These are phyloP conservation scores for Globisporangium cederbergense DNA, from an alignment of 352 stramenopile genomes.

Conservation along the genomic window DNA sequence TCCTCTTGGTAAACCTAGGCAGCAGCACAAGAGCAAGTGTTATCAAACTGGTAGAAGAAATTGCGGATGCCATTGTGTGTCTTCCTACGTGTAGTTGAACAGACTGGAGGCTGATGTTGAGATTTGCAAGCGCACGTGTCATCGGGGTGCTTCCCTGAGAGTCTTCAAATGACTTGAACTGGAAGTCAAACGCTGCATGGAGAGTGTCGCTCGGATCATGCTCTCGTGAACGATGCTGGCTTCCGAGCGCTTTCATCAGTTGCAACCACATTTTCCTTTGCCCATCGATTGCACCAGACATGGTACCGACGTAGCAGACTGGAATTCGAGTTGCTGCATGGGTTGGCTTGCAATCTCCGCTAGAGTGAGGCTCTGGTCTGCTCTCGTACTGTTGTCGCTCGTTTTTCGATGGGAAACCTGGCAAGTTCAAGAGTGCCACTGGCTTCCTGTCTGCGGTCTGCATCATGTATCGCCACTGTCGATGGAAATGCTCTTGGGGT, in stretches of 20 bases:
- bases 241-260: slow-evolving; percentile 32
- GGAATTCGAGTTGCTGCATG: slow-evolving; percentile 7
- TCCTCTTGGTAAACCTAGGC: slow-evolving; percentile 10
- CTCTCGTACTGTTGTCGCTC: background rate
- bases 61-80: background rate
- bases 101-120: slow-evolving; percentile 32
- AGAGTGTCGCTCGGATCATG: background rate
- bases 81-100: slow-evolving; percentile 15
- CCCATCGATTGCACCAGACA: slow-evolving; percentile 34
- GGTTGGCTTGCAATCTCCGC: background rate
- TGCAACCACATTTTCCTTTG: slow-evolving; percentile 67
- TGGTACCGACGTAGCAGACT: slow-evolving; percentile 38
- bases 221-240: background rate
- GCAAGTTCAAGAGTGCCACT: slow-evolving; percentile 28
- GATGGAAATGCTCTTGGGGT: slow-evolving; percentile 16
- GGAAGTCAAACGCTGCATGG: slow-evolving; percentile 18
- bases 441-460: slow-evolving; percentile 11
- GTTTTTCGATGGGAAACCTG: background rate
- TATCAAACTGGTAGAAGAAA: background rate
- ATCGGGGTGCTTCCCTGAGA: slow-evolving; percentile 20
- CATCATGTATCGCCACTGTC: slow-evolving; percentile 20
- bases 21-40: background rate
- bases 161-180: slow-evolving; percentile 34
- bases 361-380: background rate
- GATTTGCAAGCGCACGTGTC: slow-evolving; percentile 15